phyloP scores from a whole-genome alignment of 441 rosid genomes.

The Bruguiera hainesii region DNA sequence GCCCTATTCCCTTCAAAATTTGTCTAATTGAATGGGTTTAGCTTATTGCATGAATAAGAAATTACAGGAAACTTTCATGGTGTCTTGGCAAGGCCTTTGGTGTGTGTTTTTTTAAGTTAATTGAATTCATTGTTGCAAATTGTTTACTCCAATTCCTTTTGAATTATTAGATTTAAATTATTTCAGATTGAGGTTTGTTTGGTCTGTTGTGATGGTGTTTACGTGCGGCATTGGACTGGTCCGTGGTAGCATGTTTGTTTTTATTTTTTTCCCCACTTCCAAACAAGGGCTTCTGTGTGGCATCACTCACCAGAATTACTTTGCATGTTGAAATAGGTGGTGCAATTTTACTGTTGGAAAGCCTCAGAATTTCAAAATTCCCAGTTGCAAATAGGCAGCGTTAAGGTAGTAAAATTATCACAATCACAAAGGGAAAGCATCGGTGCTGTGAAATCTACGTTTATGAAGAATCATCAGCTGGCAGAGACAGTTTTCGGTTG shows the following conservation, averaged over 20 bases:
- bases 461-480: constrained; percentile 36
- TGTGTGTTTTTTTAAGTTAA: not conserved
- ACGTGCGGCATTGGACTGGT: no score
- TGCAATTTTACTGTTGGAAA: constrained; percentile 64
- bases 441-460: constrained; percentile 31
- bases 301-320: constrained; percentile 2
- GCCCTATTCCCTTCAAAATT: not conserved
- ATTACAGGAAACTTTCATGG: not conserved
- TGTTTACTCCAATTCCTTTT: not conserved
- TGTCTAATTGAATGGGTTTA: not conserved
- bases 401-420: constrained; percentile 30
- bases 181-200: no score
- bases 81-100: not conserved
- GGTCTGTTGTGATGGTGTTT: no score
- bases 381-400: constrained; percentile 15
- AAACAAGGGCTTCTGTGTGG: not conserved
- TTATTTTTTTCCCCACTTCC: not conserved
- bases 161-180: not conserved
- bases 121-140: not conserved
- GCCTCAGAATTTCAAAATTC: constrained; percentile 27
- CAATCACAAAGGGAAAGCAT: constrained; percentile 40
- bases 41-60: not conserved
- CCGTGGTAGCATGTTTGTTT: not conserved
- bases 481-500: constrained; percentile 30
- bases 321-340: constrained; percentile 40